Evolutionary conservation across 441 rosid genomes (phyloP).

Genomic region (Populus hybrid): DNA sequence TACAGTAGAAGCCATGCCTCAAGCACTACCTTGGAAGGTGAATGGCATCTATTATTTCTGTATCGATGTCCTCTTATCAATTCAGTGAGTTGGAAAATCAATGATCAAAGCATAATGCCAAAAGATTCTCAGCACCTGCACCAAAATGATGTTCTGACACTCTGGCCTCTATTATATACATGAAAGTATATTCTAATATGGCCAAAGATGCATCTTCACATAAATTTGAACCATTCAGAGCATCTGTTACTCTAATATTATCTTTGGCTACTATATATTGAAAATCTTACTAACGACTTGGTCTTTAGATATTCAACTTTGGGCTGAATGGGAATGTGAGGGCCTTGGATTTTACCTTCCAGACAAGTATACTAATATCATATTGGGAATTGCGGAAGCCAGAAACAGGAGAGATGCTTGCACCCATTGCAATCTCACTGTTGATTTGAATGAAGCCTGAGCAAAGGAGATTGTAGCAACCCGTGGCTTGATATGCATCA

Average conservation of each 20-base stretch:
- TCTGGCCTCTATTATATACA: slow-evolving; percentile 8
- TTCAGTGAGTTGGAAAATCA: not conserved
- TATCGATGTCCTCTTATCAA: not conserved
- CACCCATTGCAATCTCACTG: slow-evolving; percentile 96
- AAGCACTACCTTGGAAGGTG: too few species aligned
- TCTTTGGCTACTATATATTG: not conserved
- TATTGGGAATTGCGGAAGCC: slow-evolving; percentile 79
- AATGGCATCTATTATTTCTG: too few species aligned
- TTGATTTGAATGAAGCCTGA: slow-evolving; percentile 92
- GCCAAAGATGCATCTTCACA: not conserved
- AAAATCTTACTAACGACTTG: not conserved
- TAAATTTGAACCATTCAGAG: not conserved
- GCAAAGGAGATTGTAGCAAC: slow-evolving; percentile 96
- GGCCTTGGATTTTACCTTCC: slow-evolving; percentile 67
- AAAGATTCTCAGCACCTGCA: slow-evolving; percentile 22
- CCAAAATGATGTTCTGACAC: slow-evolving; percentile 21
- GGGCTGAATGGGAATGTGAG: not conserved
- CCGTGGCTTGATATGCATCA: slow-evolving; percentile 98
- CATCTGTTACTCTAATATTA: not conserved
- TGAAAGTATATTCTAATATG: not conserved
- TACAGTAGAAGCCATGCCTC: too few species aligned
- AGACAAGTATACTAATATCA: slow-evolving; percentile 86
- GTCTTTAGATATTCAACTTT: not conserved
- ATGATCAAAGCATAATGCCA: slow-evolving; percentile 10
- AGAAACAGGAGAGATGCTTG: slow-evolving; percentile 96